Evolutionary conservation across 495 filamentous ascomycete species (phyloP).

Genomic region (Ramalina intermedia): DNA sequence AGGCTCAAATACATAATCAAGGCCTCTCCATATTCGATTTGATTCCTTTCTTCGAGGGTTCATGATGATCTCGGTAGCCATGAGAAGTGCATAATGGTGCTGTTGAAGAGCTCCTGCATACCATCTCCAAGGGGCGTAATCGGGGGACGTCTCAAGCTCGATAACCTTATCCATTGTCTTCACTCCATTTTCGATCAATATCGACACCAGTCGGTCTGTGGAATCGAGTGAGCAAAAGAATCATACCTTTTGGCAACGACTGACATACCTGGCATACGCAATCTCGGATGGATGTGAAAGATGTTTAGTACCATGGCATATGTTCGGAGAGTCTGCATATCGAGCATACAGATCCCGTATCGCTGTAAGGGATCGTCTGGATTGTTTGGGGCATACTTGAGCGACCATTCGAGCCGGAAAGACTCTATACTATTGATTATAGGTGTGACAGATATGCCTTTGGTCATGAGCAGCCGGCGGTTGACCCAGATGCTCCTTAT

Average conservation of each 20-base stretch:
- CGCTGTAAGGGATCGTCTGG: slow-evolving; percentile 30
- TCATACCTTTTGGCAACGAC: neutral
- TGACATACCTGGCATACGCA: slow-evolving; percentile 25
- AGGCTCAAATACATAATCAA: slow-evolving; percentile 58
- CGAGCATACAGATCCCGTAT: slow-evolving; percentile 43
- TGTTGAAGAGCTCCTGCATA: slow-evolving; percentile 33
- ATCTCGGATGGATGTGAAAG: slow-evolving; percentile 36
- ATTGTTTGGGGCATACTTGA: neutral
- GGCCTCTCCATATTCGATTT: slow-evolving; percentile 49
- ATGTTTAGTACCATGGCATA: slow-evolving; percentile 51
- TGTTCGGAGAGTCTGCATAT: slow-evolving; percentile 42
- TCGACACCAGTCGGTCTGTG: slow-evolving; percentile 18
- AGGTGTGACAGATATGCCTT: slow-evolving; percentile 4
- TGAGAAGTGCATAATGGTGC: slow-evolving; percentile 30
- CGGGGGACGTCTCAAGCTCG: slow-evolving; percentile 19
- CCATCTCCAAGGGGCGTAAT: slow-evolving; percentile 25
- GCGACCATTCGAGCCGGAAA: slow-evolving; percentile 5
- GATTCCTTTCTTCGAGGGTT: slow-evolving; percentile 40
- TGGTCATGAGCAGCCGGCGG: slow-evolving; percentile 16
- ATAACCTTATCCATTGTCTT: slow-evolving; percentile 21
- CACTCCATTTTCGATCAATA: slow-evolving; percentile 19
- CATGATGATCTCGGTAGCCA: slow-evolving; percentile 37
- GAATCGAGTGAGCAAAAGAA: neutral
- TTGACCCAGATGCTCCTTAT: slow-evolving; percentile 50
- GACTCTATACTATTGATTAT: slow-evolving; percentile 10